Evolutionary conservation across 768 basidiomycete species (phyloP), one percentile per base, ranked within the genome.

Genomic region (Neoboletus subvelutipes): DNA sequence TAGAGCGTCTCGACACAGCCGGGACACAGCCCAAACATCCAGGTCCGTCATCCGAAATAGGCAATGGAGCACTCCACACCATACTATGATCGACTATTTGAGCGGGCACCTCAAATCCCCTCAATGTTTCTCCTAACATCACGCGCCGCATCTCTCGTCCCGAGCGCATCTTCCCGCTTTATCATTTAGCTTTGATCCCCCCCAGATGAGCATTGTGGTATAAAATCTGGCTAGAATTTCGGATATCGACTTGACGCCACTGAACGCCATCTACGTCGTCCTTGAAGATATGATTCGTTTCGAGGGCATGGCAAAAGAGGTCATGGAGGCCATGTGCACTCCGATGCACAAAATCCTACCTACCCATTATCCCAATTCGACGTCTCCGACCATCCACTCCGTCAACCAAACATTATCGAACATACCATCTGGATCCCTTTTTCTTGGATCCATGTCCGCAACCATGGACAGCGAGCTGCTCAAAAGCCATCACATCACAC

Each of bases 311-410:
- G 79, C 88, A 13, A 82, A 84, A 29, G 88, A 90, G 64, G 86
- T 90, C 48, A 83, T 87, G 80, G 86, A 89, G 69, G 85, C 89
- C 8, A 88, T 91, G 84, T 90, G 88, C 75, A 91, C 88, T 0
- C 89, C 89, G 0, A 90, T 91, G 89, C 88, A 91, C 73, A 80
- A 81, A 60, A 82, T 91, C 65, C 76, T 89, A 13, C 78, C 75
- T 10, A 52, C 80, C 33, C 72, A 50, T n/a, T 59, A 70, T 49
- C 63, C 66, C 8, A 46, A 51, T 20, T 39, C 58, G 4, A 47
- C 64, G 5, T 60, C 70, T 3, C 66, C 58, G 15, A 40, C 63
- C 5, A 62, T 66, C 41, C 56, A 60, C 9, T 58, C 66, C 12
- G 64, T 64, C 26, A 43, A 48, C 33, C 52, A 64, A 10, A 39